Percentiles rank a stretch among this genome's conserved stretches.
phyloP scores from a whole-genome alignment of 108 stramenopile species.

The Nitzschia sp. region DNA sequence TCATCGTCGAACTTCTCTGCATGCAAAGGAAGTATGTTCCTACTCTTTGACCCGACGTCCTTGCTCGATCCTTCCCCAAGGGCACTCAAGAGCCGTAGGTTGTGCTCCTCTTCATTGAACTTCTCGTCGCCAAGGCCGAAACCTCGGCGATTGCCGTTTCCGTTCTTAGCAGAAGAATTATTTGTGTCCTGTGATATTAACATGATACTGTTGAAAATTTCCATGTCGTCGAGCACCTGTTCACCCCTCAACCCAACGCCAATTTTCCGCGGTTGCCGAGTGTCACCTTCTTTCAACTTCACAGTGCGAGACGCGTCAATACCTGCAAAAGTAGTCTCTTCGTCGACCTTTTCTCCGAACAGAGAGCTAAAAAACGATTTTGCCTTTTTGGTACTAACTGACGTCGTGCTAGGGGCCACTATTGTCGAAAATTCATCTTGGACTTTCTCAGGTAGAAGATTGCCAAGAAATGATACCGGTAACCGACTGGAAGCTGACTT shows the following conservation, averaged over 20 bases:
- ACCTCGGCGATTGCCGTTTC: no score
- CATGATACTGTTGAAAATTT: slow-evolving; percentile 10
- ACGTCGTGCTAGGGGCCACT: not conserved
- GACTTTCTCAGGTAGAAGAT: not conserved
- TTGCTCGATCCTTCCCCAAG: not conserved
- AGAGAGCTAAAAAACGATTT: slow-evolving; percentile 11
- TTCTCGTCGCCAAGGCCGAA: not conserved
- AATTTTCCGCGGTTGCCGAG: not conserved
- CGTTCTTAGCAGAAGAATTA: not conserved
- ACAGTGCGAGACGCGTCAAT: not conserved
- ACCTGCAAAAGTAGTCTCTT: not conserved
- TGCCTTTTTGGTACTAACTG: not conserved
- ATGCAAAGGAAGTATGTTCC: not conserved
- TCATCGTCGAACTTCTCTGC: slow-evolving; percentile 15
- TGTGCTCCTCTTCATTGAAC: slow-evolving; percentile 2
- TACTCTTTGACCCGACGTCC: not conserved
- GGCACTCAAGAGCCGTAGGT: not conserved
- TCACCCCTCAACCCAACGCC: slow-evolving; percentile 1
- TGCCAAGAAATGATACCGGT: not conserved
- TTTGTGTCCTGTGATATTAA: not conserved
- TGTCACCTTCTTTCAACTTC: not conserved
- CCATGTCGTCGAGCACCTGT: slow-evolving; percentile 23
- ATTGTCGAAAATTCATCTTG: not conserved
- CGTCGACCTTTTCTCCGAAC: slow-evolving; percentile 13
- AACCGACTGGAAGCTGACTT: not conserved